Conservation (phyloP, 148 eudicot genomes). For the Rhododendron ferrugineum region DNA sequence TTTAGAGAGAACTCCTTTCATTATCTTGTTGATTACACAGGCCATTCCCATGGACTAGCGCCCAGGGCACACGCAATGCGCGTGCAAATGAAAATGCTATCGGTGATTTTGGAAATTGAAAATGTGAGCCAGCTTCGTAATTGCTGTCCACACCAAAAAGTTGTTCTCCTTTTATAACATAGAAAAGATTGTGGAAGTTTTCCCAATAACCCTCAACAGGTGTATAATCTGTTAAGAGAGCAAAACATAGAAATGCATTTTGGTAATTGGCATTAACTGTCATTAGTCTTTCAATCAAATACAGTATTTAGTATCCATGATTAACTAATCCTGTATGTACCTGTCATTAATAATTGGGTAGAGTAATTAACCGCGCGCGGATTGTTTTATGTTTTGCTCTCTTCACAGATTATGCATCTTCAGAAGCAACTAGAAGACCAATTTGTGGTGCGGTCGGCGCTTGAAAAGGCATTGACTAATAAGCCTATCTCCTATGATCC, state of each 20-base stretch:
- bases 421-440: constrained; percentile 46
- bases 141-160: too few relatives aligned
- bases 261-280: not conserved
- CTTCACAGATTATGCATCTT: constrained; percentile 35
- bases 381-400: not conserved
- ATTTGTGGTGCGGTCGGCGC: constrained; percentile 16
- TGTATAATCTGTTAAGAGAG: too few relatives aligned
- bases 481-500: constrained; percentile 13
- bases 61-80: too few relatives aligned
- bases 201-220: not conserved
- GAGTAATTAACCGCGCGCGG: not conserved
- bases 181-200: not conserved
- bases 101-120: too few relatives aligned
- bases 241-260: not conserved
- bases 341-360: not conserved
- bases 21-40: not conserved
- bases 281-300: not conserved
- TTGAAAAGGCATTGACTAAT: constrained; percentile 28
- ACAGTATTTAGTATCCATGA: not conserved
- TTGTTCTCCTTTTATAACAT: too few relatives aligned
- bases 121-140: too few relatives aligned
- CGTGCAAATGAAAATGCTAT: too few relatives aligned
- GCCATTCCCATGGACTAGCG: not conserved
- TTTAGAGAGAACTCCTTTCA: not conserved
- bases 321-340: not conserved